Percentiles rank a stretch among this genome's conserved stretches.
Evolutionary conservation across 495 filamentous ascomycete species (phyloP).

Genomic region (Penicillium ucsense): DNA sequence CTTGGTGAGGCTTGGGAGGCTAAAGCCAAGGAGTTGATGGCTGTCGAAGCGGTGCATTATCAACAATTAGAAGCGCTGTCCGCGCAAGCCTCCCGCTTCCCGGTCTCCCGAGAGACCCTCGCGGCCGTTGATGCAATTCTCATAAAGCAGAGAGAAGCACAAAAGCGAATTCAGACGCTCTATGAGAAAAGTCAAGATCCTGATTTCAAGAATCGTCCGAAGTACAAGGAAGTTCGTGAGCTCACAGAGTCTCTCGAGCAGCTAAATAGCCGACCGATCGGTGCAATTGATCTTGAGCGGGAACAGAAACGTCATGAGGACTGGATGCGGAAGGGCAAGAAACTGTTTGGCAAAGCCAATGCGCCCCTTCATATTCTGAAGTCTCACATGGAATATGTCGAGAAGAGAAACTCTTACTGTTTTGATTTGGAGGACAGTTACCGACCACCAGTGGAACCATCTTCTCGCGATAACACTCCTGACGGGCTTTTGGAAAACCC

Average conservation of each 20-base stretch:
- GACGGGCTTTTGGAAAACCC: conserved; percentile 49
- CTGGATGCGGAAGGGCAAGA: conserved; percentile 98
- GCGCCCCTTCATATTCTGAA: conserved; percentile 91
- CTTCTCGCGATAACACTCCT: conserved; percentile 75
- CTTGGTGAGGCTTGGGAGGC: conserved; percentile 82
- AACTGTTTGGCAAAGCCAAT: conserved; percentile 97
- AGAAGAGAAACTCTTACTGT: conserved; percentile 77
- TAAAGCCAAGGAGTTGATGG: conserved; percentile 90
- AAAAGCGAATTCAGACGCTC: conserved; percentile 71
- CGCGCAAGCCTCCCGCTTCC: conserved; percentile 61
- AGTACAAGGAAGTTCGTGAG: conserved; percentile 82
- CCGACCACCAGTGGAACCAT: conserved; percentile 81
- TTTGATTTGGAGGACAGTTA: conserved; percentile 90
- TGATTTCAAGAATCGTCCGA: conserved; percentile 71
- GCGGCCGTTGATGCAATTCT: conserved; percentile 82
- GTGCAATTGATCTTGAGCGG: conserved; percentile 86
- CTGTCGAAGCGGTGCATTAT: conserved; percentile 81
- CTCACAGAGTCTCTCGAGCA: conserved; percentile 79
- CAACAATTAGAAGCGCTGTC: conserved; percentile 89
- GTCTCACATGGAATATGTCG: conserved; percentile 87
- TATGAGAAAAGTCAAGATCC: conserved; percentile 65
- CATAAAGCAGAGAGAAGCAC: conserved; percentile 91
- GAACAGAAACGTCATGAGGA: conserved; percentile 95
- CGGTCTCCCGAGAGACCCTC: conserved; percentile 73
- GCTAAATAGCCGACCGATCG: conserved; percentile 81